phyloP scores from a whole-genome alignment of 768 basidiomycete genomes.

The Podaxis sp. region DNA sequence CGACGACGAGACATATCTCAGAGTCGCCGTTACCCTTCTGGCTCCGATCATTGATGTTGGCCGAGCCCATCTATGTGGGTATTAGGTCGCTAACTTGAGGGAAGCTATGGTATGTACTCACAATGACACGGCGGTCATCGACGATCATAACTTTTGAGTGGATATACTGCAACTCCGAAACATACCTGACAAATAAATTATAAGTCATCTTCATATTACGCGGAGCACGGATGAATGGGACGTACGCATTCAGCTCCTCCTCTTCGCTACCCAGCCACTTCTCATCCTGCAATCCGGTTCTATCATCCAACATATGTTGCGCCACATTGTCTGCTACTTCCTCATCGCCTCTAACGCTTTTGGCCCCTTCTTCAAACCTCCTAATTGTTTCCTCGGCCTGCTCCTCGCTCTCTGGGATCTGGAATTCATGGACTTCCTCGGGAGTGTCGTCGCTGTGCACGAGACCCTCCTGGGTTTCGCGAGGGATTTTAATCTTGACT shows the following conservation, averaged over 20 bases:
- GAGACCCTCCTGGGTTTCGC: slow-evolving; percentile 44
- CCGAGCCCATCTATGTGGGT: slow-evolving; percentile 76
- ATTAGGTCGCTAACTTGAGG: neutral
- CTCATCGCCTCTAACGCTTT: slow-evolving; percentile 49
- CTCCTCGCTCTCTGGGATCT: slow-evolving; percentile 60
- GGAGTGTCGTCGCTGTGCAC: slow-evolving; percentile 47
- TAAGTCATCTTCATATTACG: neutral
- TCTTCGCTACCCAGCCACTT: slow-evolving; percentile 79
- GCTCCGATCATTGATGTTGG: slow-evolving; percentile 87
- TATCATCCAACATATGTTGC: slow-evolving; percentile 73
- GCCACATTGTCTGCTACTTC: slow-evolving; percentile 71
- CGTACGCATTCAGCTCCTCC: slow-evolving; percentile 78
- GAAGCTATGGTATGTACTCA: slow-evolving; percentile 30
- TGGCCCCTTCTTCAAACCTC: slow-evolving; percentile 67
- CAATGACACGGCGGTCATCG: slow-evolving; percentile 86
- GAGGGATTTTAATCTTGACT: slow-evolving; percentile 54
- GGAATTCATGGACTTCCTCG: slow-evolving; percentile 53
- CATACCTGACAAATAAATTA: slow-evolving; percentile 47
- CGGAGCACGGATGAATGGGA: slow-evolving; percentile 20
- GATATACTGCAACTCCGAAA: slow-evolving; percentile 79
- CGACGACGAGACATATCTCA: slow-evolving; percentile 90
- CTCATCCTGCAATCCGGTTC: slow-evolving; percentile 64
- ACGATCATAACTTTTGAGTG: slow-evolving; percentile 94
- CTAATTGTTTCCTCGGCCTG: slow-evolving; percentile 67
- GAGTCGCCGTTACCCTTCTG: slow-evolving; percentile 93